Conservation (phyloP, 192 early-diverging fungal species). For the Coemansia sp. region DNA sequence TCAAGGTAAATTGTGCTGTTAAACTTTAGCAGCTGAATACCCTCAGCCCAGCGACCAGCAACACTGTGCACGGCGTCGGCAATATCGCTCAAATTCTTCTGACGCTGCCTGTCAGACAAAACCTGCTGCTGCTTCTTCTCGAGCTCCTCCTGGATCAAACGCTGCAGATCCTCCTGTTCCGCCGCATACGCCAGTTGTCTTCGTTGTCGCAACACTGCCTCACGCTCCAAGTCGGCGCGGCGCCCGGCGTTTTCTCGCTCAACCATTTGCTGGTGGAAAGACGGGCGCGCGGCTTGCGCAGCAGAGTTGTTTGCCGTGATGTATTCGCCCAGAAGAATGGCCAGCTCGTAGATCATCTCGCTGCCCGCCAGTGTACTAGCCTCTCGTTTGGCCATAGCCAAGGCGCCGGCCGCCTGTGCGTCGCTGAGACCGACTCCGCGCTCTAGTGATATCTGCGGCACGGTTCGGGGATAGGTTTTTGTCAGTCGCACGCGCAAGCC, state of each 20-base stretch:
- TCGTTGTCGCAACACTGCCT: slow-evolving; percentile 9
- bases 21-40: slow-evolving; percentile 46
- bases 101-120: slow-evolving; percentile 29
- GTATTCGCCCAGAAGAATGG: slow-evolving; percentile 60
- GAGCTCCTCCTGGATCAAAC: slow-evolving; percentile 46
- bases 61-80: slow-evolving; percentile 44
- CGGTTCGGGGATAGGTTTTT: slow-evolving; percentile 66
- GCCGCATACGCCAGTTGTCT: slow-evolving; percentile 22
- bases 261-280: slow-evolving; percentile 55
- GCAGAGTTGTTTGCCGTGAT: slow-evolving; percentile 61
- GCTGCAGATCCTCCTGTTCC: slow-evolving; percentile 41
- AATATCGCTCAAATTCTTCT: slow-evolving; percentile 34
- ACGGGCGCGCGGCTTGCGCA: slow-evolving; percentile 52
- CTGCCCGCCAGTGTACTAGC: slow-evolving; percentile 53
- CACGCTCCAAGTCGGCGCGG: slow-evolving; percentile 31
- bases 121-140: slow-evolving; percentile 48
- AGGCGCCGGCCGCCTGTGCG: slow-evolving; percentile 55
- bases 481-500: slow-evolving; percentile 57
- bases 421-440: slow-evolving; percentile 58
- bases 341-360: slow-evolving; percentile 73
- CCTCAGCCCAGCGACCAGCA: slow-evolving; percentile 46
- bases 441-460: slow-evolving; percentile 61
- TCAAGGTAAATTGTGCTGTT: slow-evolving; percentile 17
- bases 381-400: slow-evolving; percentile 31
- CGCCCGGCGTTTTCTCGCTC: slow-evolving; percentile 39